phyloP scores from a whole-genome alignment of 768 basidiomycete species.

The Dentipellis fragilis region DNA sequence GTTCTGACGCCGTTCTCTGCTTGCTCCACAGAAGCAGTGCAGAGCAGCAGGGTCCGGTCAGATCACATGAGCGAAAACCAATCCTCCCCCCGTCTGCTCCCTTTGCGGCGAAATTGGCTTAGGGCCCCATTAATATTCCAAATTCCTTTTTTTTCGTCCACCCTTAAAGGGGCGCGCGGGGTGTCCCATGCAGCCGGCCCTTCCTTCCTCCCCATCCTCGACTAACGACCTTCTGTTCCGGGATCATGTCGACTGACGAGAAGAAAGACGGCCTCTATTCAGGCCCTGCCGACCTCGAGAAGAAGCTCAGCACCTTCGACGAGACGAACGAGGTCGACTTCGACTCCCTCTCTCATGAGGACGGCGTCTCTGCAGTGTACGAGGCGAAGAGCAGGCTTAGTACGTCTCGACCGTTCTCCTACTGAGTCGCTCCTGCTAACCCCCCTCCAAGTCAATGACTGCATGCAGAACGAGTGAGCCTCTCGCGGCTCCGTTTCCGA shows the following conservation, averaged over 20 bases:
- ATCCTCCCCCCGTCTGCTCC: too few species aligned
- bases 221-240: too few species aligned
- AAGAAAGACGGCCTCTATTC: background rate
- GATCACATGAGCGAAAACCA: too few species aligned
- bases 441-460: background rate
- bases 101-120: too few species aligned
- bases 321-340: background rate
- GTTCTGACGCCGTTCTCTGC: too few species aligned
- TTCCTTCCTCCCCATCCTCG: too few species aligned
- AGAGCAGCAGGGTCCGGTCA: too few species aligned
- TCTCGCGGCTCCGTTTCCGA: background rate
- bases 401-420: background rate
- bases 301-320: background rate
- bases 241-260: background rate
- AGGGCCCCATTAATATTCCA: too few species aligned
- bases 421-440: background rate
- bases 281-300: background rate
- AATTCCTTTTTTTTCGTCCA: too few species aligned
- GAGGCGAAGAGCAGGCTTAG: background rate
- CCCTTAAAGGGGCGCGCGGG: too few species aligned
- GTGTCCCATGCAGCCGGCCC: too few species aligned
- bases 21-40: too few species aligned
- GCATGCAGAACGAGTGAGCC: background rate
- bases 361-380: background rate
- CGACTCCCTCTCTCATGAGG: background rate